Evolutionary conservation across 2,329 filamentous ascomycete species (phyloP), one percentile per base, ranked within the genome.

Genomic region (Beauveria australis): DNA sequence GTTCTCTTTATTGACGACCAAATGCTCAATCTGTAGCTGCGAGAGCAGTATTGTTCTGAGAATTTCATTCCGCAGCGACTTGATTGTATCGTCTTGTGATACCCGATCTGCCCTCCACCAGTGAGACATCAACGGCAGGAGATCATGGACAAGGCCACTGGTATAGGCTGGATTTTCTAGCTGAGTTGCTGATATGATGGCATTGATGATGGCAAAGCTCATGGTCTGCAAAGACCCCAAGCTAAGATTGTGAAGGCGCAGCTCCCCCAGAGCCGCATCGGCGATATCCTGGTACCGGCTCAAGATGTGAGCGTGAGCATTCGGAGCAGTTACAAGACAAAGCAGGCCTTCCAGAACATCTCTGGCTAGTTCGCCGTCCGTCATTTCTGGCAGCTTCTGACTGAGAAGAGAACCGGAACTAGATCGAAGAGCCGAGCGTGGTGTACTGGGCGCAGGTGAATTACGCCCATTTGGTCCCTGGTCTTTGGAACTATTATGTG

Each of bases 61-160:
- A 71, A 96, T 88, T 71, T 92, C 91, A 64, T 93, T 89, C 66
- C 88, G 86, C 54, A 94, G 72, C 1, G 79, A 79, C 63, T 81
- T 84, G 64, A 84, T 79, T 67, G 83, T 79, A 67, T 84, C 81
- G 64, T 85, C 80, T 66, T 85, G 80, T 16, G 82, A 80, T 28
- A 81, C 73, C 51, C 83, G 82, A 66, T 89, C 89, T n/a, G 83
- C 81, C 64, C 86, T 79, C 92, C 93, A 99, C 75, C 91, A 85
- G 54, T 84, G 81, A 60, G 82, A 84, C 64, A 96, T 84, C 49
- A 92, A 72, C 1, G 90, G 88, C 26, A 96, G 69, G 8, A 92
- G 71, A 7, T 83, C 79, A 59, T 78, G 75, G 18, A 88, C 79
- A 43, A 88, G 75, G 40, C 76, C 78, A 64, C 81, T 82, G 3